Evolutionary conservation across 805 yeast species (phyloP).

Genomic region (Jamesozyma rosinii): DNA sequence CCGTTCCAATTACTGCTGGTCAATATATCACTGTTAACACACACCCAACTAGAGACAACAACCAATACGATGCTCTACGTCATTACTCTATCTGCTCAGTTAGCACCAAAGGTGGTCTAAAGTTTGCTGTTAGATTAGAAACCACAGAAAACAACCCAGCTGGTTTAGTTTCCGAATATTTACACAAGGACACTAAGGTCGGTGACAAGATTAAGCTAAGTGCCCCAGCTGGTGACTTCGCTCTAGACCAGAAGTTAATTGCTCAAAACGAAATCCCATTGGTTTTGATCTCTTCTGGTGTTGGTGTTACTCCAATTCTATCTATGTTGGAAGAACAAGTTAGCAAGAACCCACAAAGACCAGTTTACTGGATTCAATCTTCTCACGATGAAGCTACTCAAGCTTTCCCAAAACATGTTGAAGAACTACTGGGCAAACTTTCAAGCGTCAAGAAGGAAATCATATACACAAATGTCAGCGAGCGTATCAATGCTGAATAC

Average conservation of each 20-base stretch:
- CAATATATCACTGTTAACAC: conserved; percentile 34
- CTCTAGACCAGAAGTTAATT: conserved; percentile 22
- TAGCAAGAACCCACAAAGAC: conserved; percentile 21
- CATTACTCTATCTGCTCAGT: conserved; percentile 49
- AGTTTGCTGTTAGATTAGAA: conserved; percentile 49
- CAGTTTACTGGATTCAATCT: conserved; percentile 28
- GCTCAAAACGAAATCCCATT: conserved; percentile 29
- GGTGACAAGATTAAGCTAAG: conserved; percentile 44
- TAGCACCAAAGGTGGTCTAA: conserved; percentile 34
- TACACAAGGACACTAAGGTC: conserved; percentile 39
- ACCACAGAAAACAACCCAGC: conserved; percentile 19
- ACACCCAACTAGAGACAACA: conserved; percentile 30
- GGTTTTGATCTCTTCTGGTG: conserved; percentile 50
- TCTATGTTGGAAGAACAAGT: conserved; percentile 39
- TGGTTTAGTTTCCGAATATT: conserved; percentile 43
- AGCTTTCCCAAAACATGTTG: conserved; percentile 22
- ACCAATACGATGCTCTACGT: conserved; percentile 39
- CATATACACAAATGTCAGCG: conserved; percentile 17
- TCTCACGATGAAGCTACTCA: conserved; percentile 16
- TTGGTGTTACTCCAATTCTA: conserved; percentile 58
- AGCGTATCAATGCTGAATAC: conserved; percentile 21
- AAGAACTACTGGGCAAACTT: conserved; percentile 13
- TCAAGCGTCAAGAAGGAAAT: conserved; percentile 10
- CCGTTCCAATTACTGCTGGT: conserved; percentile 29
- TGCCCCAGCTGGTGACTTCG: conserved; percentile 53